Conservation (phyloP, 2,329 filamentous ascomycete species). For the Parascedosporium putredinis region DNA sequence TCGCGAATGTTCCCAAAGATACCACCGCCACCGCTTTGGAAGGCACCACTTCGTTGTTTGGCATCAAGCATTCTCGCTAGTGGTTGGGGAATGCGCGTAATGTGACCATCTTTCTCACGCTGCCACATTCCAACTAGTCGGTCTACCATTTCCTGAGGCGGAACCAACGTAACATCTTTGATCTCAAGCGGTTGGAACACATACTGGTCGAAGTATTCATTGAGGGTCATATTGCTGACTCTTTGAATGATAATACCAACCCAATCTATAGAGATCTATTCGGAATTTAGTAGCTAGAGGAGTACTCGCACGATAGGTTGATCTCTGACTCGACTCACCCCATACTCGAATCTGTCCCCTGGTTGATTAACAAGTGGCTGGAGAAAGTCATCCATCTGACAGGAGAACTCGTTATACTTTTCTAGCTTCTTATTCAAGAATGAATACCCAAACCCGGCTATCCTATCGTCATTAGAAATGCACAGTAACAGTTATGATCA, state of each 20-base stretch:
- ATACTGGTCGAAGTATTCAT: slow-evolving; percentile 37
- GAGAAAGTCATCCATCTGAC: slow-evolving; percentile 38
- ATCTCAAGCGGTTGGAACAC: slow-evolving; percentile 37
- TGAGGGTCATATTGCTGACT: slow-evolving; percentile 29
- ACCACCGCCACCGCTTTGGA: slow-evolving; percentile 53
- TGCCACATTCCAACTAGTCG: slow-evolving; percentile 48
- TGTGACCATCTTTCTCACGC: slow-evolving; percentile 32
- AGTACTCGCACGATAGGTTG: too few relatives aligned
- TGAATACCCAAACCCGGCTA: slow-evolving; percentile 46
- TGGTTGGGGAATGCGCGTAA: slow-evolving; percentile 37
- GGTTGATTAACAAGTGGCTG: slow-evolving; percentile 52
- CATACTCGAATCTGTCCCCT: slow-evolving; percentile 51
- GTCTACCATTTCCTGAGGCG: slow-evolving; percentile 39
- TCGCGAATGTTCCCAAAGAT: slow-evolving; percentile 49
- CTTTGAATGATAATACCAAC: slow-evolving; percentile 39
- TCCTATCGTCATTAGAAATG: too few relatives aligned
- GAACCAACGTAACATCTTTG: slow-evolving; percentile 45
- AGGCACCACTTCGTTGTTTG: slow-evolving; percentile 27
- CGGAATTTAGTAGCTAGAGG: neutral
- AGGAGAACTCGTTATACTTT: slow-evolving; percentile 50
- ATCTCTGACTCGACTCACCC: too few relatives aligned
- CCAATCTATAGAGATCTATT: slow-evolving; percentile 41
- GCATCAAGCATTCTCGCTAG: slow-evolving; percentile 31
- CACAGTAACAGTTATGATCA: too few relatives aligned
- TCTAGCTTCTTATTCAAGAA: slow-evolving; percentile 41